Conservation (phyloP, 2,329 filamentous ascomycete species). For the Celoporthe dispersa region DNA sequence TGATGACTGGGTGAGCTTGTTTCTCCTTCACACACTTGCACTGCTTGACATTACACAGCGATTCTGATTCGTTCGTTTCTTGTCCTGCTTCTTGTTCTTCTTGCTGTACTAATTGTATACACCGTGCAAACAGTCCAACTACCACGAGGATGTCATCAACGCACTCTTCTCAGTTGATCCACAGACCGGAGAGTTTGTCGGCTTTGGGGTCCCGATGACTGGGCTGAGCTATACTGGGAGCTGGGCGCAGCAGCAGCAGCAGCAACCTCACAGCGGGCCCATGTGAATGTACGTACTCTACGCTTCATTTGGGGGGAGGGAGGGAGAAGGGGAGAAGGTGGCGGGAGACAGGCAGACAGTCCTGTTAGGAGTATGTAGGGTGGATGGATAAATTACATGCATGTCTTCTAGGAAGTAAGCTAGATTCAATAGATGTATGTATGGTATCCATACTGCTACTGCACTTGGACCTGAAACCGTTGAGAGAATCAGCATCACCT, state of each 20-base stretch:
- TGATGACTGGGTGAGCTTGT: constrained; percentile 25
- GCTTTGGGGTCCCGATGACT: constrained; percentile 24
- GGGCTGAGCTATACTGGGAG: not conserved
- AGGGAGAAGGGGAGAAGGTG: not conserved
- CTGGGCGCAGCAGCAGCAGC: constrained; percentile 11
- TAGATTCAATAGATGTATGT: not conserved
- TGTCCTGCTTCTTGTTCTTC: not conserved
- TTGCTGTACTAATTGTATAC: not conserved
- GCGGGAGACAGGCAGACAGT: not conserved
- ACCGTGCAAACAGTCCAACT: constrained; percentile 11
- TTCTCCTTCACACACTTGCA: no score
- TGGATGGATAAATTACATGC: not conserved
- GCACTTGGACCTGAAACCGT: not conserved
- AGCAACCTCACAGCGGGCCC: constrained; percentile 9
- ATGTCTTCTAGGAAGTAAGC: not conserved
- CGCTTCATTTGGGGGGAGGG: not conserved
- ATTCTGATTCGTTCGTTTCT: not conserved
- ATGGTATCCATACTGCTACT: not conserved
- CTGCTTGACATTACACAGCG: not conserved
- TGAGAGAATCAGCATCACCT: not conserved
- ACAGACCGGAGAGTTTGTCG: constrained; percentile 34
- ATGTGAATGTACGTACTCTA: not conserved
- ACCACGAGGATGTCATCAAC: constrained; percentile 32
- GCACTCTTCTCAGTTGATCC: constrained; percentile 35
- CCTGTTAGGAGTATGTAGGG: not conserved